Conservation (phyloP, 2,329 filamentous ascomycete genomes). For the Fonsecaea pedrosoi region DNA sequence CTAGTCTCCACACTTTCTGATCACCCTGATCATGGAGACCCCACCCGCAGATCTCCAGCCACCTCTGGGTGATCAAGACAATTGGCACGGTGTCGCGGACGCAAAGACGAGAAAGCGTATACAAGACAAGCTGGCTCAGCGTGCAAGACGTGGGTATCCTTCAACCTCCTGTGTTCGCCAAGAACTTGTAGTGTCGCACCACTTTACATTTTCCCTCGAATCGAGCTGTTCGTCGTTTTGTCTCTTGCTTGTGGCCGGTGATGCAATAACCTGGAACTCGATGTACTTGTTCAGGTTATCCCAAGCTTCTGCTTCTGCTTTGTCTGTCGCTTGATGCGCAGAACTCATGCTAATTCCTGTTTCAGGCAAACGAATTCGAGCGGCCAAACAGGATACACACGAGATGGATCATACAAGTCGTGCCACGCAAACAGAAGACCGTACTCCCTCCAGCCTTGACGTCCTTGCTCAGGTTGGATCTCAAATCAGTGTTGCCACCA, state of each 20-base stretch:
- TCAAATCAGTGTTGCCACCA: background rate
- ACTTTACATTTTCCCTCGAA: background rate
- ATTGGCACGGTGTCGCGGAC: conserved; percentile 46
- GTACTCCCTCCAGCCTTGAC: background rate
- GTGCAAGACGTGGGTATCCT: conserved; percentile 44
- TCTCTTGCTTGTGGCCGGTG: background rate
- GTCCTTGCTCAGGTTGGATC: background rate
- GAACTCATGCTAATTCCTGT: background rate
- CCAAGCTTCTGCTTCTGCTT: background rate
- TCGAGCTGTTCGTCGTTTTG: background rate
- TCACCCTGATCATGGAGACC: background rate
- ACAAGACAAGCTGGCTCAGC: conserved; percentile 49
- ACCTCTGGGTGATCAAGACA: conserved; percentile 11
- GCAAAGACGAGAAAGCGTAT: conserved; percentile 49
- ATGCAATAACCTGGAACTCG: background rate
- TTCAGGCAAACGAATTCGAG: conserved; percentile 13
- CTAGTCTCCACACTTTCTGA: background rate
- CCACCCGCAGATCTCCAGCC: background rate
- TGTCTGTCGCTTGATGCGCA: background rate
- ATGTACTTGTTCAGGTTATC: background rate
- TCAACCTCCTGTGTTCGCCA: conserved; percentile 20
- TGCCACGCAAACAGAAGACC: background rate
- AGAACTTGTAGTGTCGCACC: background rate
- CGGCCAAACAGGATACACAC: background rate
- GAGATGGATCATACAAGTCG: conserved; percentile 2